phyloP scores from a whole-genome alignment of 1,284 basidiomycete species.

The Athelia psychrophila region DNA sequence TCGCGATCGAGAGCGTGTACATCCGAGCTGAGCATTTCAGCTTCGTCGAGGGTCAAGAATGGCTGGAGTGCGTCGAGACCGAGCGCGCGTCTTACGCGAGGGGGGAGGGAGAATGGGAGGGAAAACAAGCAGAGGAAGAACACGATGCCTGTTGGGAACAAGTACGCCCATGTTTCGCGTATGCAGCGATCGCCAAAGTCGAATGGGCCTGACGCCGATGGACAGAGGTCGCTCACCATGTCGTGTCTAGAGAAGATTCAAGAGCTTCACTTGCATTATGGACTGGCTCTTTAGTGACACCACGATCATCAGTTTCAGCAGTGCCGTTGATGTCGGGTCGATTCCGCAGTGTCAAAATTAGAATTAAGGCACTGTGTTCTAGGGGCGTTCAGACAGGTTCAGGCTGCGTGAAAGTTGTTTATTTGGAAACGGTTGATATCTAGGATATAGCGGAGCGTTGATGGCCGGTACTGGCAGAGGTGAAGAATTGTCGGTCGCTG shows the following conservation, averaged over 20 bases:
- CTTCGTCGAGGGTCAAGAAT: slow-evolving; percentile 56
- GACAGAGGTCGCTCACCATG: not conserved
- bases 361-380: no score
- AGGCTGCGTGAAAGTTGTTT: no score
- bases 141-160: slow-evolving; percentile 50
- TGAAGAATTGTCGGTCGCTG: no score
- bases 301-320: no score
- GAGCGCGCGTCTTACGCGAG: slow-evolving; percentile 9
- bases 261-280: no score
- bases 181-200: slow-evolving; percentile 50
- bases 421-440: no score
- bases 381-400: no score
- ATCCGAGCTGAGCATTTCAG: slow-evolving; percentile 43
- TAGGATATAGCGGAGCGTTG: no score
- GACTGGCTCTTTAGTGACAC: no score
- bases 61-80: slow-evolving; percentile 25
- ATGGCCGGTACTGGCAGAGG: no score
- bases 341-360: no score
- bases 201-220: not conserved
- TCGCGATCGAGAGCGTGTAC: slow-evolving; percentile 21
- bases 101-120: slow-evolving; percentile 35
- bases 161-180: slow-evolving; percentile 52
- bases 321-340: no score
- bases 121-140: slow-evolving; percentile 37
- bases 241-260: not conserved